Evolutionary conservation across 495 filamentous ascomycete genomes (phyloP), one percentile per base, ranked within the genome.

Genomic region (Podospora pseudoanserina): DNA sequence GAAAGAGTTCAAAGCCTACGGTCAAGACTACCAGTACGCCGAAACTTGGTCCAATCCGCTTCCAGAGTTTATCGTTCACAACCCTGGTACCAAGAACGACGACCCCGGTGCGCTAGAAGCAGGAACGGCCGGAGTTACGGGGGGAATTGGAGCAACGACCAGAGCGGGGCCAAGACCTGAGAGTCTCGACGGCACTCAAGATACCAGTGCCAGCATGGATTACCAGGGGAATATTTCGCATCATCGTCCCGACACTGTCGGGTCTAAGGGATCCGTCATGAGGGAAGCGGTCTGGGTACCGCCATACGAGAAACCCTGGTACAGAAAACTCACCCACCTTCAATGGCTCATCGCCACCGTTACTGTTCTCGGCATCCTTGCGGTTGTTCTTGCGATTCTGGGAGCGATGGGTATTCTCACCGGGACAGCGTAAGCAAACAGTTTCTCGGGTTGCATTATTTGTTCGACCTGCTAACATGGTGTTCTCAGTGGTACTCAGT

Each of bases 341-440:
- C 67, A 63, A 56, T 75, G 73, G 73, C 55, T 72, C 5, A 64
- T 66, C 57, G 64, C 64, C 32, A 39, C 20, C 32, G 55, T 77
- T 23, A 66, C 60, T 27, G 34, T 67, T n/a, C n/a, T 75, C 16
- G 75, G 75, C 56, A 68, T 70, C 28, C 61, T 58, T 2, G 75
- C 34, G 18, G 73, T 77, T 39, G 15, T 77, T 18, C 27, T 77
- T 49, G 75, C 75, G 13, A 75, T 77, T 26, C 69, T 77, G 13
- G 75, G 71, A 34, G 75, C 71, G 61, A 70, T 75, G 73, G 67
- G 66, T 19, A 60, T 65, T 7, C 58, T 76, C 5, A 44, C 49
- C 1, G 56, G 56, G 9, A 55, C 60, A 58, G 60, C 55, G 74
- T 76, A 66, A 39, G 70, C 62, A 15, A 11, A 15, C 64, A 1